A percentile compares a stretch with the other conserved stretches of the same genome.
These are phyloP conservation scores for Verbascum thapsus DNA, from an alignment of 257 asterid species.

Conservation along the genomic window DNA sequence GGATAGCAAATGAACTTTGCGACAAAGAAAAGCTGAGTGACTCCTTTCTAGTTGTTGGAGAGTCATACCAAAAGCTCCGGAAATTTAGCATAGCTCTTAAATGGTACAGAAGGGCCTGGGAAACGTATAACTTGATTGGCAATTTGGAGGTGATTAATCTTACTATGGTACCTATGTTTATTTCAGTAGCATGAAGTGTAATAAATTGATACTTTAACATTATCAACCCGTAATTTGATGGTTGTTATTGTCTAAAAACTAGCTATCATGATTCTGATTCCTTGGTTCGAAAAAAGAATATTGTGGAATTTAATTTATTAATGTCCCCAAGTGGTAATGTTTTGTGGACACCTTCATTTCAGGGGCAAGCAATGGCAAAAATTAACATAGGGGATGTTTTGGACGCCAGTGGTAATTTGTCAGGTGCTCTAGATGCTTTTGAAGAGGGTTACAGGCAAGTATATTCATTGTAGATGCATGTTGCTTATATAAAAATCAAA, in stretches of 20 bases:
- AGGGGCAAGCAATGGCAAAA: conserved; percentile 94
- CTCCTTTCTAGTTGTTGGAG: conserved; percentile 81
- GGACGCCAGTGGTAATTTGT: conserved; percentile 73
- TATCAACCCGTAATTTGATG: conserved; percentile 10
- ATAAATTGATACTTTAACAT: neutral
- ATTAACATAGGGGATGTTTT: conserved; percentile 77
- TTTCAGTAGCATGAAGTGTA: conserved; percentile 26
- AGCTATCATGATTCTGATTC: conserved; percentile 1
- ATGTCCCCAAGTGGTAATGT: conserved; percentile 15
- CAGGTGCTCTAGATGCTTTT: conserved; percentile 73
- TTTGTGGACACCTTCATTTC: conserved; percentile 29
- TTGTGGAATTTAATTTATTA: conserved; percentile 14
- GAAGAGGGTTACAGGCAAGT: conserved; percentile 79
- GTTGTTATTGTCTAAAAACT: conserved; percentile 11
- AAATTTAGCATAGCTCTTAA: conserved; percentile 63
- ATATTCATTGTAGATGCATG: conserved; percentile 15
- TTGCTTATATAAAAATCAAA: conserved; percentile 13
- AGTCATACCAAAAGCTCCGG: conserved; percentile 80
- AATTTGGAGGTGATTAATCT: conserved; percentile 76
- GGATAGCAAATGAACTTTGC: conserved; percentile 64
- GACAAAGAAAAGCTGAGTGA: conserved; percentile 87
- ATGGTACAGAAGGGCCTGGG: conserved; percentile 85
- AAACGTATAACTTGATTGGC: conserved; percentile 64
- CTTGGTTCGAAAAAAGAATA: conserved; percentile 17
- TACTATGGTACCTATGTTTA: conserved; percentile 15